Base-by-base conservation (phyloP, 83 land plant genomes). In the Thuja plicata region DNA sequence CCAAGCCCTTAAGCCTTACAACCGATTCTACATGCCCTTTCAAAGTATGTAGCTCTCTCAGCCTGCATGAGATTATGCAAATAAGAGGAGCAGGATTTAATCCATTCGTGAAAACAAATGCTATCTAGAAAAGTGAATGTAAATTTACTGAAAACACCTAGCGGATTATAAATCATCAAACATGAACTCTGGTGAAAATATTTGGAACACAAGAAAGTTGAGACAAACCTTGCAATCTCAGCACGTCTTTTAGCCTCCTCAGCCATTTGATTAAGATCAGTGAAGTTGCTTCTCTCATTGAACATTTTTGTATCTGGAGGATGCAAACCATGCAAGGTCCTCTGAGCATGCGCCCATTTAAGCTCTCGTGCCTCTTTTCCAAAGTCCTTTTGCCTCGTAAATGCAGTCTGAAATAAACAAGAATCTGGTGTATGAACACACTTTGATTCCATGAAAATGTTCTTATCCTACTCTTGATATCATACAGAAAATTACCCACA, bases 321-420 rank as follows among this genome's bases (percentile, higher is more conserved):
- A 35, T 96, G 98, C 88, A 96, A 92, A 9, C 98, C 98, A 88
- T 96, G 98, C 3, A 96, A 89, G 19, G 97, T 95, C 50, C 98
- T 91, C 50, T 96, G 97, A 66, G 98, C 97, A 91, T 89, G 94
- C 13, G 98, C 98, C 98, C 98, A 96, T 86, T 96, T 93, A 46
- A 93, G 94, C 85, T 96, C 98, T 46, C 97, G 90, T 43, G 93
- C 97, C 82, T 92, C 98, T 88, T 93, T 96, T 0, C 98, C 98
- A 81, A 94, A 95, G 78, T 96, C 97, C 89, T 95, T 95, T 91
- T 96, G 94, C 88, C 93, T 95, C 54, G 97, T 94, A 89, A 95
- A 95, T 10, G 96, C 96, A 86, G 91, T 96, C 97, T 95, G 94
- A 82, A 90, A 46, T 32, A 46, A 83, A 37, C 21, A 81, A 89